phyloP scores from a whole-genome alignment of 2,329 filamentous ascomycete species.

The Fusarium chaquense region DNA sequence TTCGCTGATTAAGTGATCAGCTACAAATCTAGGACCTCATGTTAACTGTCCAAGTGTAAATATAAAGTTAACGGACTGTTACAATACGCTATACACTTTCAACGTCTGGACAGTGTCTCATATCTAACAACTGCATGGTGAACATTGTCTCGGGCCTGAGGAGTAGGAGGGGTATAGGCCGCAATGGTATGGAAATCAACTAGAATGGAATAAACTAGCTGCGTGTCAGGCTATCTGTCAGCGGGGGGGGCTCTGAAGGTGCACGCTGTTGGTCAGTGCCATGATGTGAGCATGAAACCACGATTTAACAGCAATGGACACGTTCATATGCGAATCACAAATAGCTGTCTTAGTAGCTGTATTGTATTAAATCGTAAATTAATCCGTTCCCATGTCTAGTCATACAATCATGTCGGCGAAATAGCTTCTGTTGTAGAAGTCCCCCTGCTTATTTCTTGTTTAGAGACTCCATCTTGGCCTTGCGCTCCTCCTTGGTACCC shows the following conservation, averaged over 20 bases:
- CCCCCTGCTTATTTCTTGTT: constrained; percentile 63
- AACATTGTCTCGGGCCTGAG: constrained; percentile 14
- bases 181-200: not conserved
- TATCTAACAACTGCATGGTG: not conserved
- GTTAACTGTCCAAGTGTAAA: not conserved
- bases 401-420: constrained; percentile 38
- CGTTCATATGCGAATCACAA: constrained; percentile 2
- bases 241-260: constrained; percentile 25
- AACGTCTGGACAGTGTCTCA: not conserved
- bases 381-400: constrained; percentile 29
- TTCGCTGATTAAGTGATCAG: not conserved
- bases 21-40: not conserved
- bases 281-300: constrained; percentile 32
- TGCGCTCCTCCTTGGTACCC: constrained; percentile 76
- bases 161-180: constrained; percentile 15
- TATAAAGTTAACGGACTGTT: not conserved
- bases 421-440: constrained; percentile 3
- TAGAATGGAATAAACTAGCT: constrained; percentile 3
- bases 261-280: constrained; percentile 26
- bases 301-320: not conserved
- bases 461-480: constrained; percentile 72
- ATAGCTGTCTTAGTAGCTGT: constrained; percentile 13
- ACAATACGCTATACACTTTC: not conserved
- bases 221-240: constrained; percentile 22
- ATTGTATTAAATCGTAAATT: constrained; percentile 27